A percentile compares a stretch with the other conserved stretches of the same genome.
Evolutionary conservation across 2,329 filamentous ascomycete species (phyloP).

Genomic region (Botrytis aclada): DNA sequence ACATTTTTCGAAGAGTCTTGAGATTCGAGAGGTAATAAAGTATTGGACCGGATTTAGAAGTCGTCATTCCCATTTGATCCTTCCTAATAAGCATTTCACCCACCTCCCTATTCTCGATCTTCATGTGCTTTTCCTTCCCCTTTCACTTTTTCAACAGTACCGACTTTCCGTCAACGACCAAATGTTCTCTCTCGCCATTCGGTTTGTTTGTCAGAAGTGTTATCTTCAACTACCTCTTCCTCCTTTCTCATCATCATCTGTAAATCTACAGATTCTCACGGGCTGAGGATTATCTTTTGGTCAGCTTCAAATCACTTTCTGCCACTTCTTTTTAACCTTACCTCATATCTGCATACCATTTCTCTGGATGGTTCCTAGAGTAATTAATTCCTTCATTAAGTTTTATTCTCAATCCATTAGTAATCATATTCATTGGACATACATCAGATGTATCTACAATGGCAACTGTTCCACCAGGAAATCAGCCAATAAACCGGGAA

Average conservation of each 20-base stretch:
- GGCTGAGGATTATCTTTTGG: conserved; percentile 20
- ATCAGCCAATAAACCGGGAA: conserved; percentile 16
- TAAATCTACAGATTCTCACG: conserved; percentile 14
- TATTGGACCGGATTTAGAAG: not conserved
- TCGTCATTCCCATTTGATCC: not conserved
- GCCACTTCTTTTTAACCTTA: conserved; percentile 11
- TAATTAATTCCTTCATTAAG: not conserved
- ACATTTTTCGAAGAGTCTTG: not conserved
- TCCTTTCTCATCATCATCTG: not conserved
- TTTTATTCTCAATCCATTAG: conserved; percentile 17
- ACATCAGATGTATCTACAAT: conserved; percentile 27
- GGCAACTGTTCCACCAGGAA: conserved; percentile 26
- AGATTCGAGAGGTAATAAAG: not conserved
- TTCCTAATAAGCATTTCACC: not conserved
- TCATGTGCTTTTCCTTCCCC: conserved; percentile 2
- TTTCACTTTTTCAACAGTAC: not conserved
- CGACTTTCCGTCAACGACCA: not conserved
- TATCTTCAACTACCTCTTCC: not conserved
- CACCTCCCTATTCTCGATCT: not conserved
- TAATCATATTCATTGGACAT: conserved; percentile 5
- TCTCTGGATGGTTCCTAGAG: not conserved
- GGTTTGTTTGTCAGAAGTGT: not conserved
- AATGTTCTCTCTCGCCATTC: not conserved
- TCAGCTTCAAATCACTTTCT: conserved; percentile 16
- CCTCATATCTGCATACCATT: conserved; percentile 14